Conservation (phyloP, 1,284 basidiomycete species). For the Takashimella tepidaria region DNA sequence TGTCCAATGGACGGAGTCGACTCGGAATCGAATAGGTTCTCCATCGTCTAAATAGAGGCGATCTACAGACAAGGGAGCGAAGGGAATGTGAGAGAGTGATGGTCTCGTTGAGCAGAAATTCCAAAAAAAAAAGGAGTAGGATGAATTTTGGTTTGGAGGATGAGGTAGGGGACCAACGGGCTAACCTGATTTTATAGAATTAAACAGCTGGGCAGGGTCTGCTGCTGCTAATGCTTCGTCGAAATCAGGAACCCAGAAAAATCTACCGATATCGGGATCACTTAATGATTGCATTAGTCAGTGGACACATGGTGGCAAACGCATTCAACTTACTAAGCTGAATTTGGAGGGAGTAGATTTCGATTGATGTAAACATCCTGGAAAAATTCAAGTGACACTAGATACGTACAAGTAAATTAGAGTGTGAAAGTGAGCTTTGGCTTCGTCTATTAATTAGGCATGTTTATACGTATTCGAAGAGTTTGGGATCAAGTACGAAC, state of each 20-base stretch:
- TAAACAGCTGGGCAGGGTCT: slow-evolving; percentile 56
- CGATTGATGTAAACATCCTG: slow-evolving; percentile 80
- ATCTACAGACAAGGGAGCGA: no score
- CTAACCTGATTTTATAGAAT: slow-evolving; percentile 44
- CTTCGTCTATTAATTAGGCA: no score
- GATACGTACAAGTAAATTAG: slow-evolving; percentile 9
- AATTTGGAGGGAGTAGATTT: slow-evolving; percentile 58
- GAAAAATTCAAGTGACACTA: slow-evolving; percentile 88
- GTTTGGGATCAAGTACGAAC: background rate
- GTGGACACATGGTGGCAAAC: background rate
- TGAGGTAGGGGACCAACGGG: no score
- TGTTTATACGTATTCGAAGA: background rate
- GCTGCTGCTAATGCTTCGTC: slow-evolving; percentile 44
- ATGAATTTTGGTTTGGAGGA: no score
- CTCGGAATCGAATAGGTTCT: slow-evolving; percentile 79
- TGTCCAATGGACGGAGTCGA: slow-evolving; percentile 82
- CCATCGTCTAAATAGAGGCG: slow-evolving; percentile 81
- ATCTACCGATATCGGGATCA: slow-evolving; percentile 58
- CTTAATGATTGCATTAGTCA: slow-evolving; percentile 46
- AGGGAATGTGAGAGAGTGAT: no score
- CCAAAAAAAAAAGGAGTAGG: no score
- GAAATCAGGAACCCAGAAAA: slow-evolving; percentile 68
- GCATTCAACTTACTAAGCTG: slow-evolving; percentile 17
- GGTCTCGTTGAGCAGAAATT: no score
- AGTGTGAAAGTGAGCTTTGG: background rate